Conservation (phyloP, 148 eudicot genomes). For the Silene conica region DNA sequence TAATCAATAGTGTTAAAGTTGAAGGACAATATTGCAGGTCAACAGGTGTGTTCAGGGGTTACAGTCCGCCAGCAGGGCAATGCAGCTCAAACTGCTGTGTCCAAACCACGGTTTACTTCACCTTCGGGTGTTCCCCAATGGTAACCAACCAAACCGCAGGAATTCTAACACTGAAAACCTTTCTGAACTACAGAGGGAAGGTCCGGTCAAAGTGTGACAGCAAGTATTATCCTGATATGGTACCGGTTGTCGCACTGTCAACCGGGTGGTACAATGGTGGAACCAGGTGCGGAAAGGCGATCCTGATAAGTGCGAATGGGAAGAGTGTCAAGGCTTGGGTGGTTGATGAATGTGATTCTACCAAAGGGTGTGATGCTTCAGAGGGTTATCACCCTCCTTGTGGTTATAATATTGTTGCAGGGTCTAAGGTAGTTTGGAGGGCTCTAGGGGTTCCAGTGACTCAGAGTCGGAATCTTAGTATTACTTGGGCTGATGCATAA, state of each 20-base stretch:
- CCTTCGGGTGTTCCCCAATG: slow-evolving; percentile 37
- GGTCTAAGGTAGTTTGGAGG: slow-evolving; percentile 37
- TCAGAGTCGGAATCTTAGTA: slow-evolving; percentile 28
- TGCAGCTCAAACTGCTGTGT: slow-evolving; percentile 36
- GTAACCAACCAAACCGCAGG: slow-evolving; percentile 31
- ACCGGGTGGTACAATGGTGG: slow-evolving; percentile 46
- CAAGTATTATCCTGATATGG: slow-evolving; percentile 23
- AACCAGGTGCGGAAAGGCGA: slow-evolving; percentile 27
- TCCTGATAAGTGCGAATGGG: slow-evolving; percentile 31
- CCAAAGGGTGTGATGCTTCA: slow-evolving; percentile 37
- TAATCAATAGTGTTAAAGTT: slow-evolving; percentile 14
- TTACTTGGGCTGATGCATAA: slow-evolving; percentile 43
- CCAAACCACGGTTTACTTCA: slow-evolving; percentile 28
- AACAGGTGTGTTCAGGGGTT: slow-evolving; percentile 30
- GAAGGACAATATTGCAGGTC: slow-evolving; percentile 33
- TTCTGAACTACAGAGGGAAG: slow-evolving; percentile 21
- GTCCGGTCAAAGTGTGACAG: slow-evolving; percentile 26
- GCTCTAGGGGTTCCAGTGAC: slow-evolving; percentile 28
- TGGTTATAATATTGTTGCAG: slow-evolving; percentile 40
- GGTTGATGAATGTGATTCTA: slow-evolving; percentile 48
- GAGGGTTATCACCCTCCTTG: slow-evolving; percentile 49
- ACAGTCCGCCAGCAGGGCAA: slow-evolving; percentile 30
- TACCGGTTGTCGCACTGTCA: slow-evolving; percentile 37
- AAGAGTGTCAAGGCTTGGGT: slow-evolving; percentile 37
- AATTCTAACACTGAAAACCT: slow-evolving; percentile 27